Percentiles rank a stretch among this genome's conserved stretches.
phyloP scores from a whole-genome alignment of 176 grass and related monocot species.

The Oryza brachyantha region DNA sequence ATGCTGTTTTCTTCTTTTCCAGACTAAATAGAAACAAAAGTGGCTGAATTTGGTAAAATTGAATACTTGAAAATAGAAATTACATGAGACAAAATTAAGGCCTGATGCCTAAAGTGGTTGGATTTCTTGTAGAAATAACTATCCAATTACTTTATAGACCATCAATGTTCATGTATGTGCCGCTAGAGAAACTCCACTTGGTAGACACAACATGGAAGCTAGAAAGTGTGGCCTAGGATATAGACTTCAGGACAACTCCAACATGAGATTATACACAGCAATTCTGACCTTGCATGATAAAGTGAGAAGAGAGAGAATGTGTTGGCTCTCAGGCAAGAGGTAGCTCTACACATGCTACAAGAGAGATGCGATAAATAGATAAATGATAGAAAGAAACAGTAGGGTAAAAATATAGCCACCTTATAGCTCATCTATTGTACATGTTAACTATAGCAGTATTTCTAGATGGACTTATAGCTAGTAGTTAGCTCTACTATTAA shows the following conservation, averaged over 20 bases:
- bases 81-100: background rate
- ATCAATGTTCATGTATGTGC: background rate
- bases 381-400: too few species aligned
- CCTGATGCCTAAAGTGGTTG: background rate
- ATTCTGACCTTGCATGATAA: background rate
- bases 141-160: background rate
- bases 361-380: too few species aligned
- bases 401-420: too few species aligned
- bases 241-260: background rate
- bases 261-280: background rate
- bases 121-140: background rate
- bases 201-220: background rate
- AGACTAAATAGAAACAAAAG: too few species aligned
- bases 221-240: background rate
- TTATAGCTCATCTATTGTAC: too few species aligned
- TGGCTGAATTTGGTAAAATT: background rate
- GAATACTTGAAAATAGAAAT: background rate
- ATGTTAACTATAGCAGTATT: too few species aligned
- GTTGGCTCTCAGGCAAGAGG: too few species aligned
- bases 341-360: too few species aligned
- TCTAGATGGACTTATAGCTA: too few species aligned
- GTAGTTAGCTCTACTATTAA: too few species aligned
- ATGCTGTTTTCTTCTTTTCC: background rate
- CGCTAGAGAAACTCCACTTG: background rate
- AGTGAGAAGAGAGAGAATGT: too few species aligned